Evolutionary conservation across 805 yeast species (phyloP), one percentile per base, ranked within the genome.

Genomic region (Huiozyma naganishii): DNA sequence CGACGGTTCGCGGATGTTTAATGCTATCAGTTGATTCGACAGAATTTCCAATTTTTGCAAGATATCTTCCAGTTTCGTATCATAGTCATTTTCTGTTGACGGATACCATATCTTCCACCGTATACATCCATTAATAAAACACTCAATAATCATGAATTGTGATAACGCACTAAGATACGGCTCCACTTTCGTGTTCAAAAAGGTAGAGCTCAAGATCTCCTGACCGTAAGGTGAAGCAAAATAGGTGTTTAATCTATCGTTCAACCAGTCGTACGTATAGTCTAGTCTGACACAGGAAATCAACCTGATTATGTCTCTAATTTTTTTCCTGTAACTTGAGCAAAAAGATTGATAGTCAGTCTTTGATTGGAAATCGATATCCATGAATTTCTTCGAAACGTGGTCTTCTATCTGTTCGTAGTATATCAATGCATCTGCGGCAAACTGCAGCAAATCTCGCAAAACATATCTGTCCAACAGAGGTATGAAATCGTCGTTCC

Each of bases 21-120:
- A 74, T 32, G 79, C 80, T 45, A 92, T 67, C 46, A 92, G 68
- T 52, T 80, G 75, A 49, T 83, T 82, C 40, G 95, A 83, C 41
- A 87, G 69, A 11, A 71, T 73, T 57, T 85, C 88, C 7, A 83
- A 78, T 41, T 73, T 72, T 39, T 68, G 69, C 42, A 78, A 65
- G 43, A 77, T 68, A 17, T 60, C 69, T 41, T 79, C 80, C 10
- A 77, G 68, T 34, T 67, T 66, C 33, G 74, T 79, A 41, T 75
- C 71, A 46, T 67, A 70, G 39, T 66, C 69, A 10, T 49, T 48
- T 10, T 52, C 52, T 42, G 48, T 48, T 7, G 49, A 43, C 1
- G 60, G 52, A 54, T 86, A 88, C 96, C 97, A 90, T 12, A 87
- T 79, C 54, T 86, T 78, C 98, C 99, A 94, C 57, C 99, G 76